Conservation (phyloP, 2,329 filamentous ascomycete genomes). For the Penicillium paneum region DNA sequence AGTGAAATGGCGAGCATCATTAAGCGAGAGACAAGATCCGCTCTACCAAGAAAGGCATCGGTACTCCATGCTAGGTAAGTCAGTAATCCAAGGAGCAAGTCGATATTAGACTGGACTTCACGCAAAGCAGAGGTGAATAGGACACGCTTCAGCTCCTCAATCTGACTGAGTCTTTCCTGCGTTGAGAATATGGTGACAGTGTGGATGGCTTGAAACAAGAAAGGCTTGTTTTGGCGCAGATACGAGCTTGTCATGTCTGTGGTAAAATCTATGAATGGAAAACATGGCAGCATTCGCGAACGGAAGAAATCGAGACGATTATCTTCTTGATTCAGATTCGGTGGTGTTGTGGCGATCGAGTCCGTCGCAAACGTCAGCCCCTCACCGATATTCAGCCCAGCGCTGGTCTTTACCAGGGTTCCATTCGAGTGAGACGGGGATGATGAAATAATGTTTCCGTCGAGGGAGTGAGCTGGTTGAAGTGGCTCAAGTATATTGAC, state of each 20-base stretch:
- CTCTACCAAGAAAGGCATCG: conserved; percentile 33
- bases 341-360: background rate
- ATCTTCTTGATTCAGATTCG: conserved; percentile 15
- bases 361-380: background rate
- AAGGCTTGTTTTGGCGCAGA: conserved; percentile 33
- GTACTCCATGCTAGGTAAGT: conserved; percentile 41
- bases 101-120: conserved; percentile 32
- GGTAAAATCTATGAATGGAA: conserved; percentile 36
- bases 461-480: background rate
- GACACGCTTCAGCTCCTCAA: conserved; percentile 31
- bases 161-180: conserved; percentile 24
- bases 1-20: conserved; percentile 41
- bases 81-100: conserved; percentile 38
- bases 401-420: background rate
- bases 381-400: background rate
- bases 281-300: conserved; percentile 34
- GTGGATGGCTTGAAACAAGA: conserved; percentile 38
- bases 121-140: conserved; percentile 31
- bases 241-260: conserved; percentile 28
- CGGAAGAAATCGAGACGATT: conserved; percentile 30
- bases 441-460: conserved; percentile 6
- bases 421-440: background rate
- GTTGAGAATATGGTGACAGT: conserved; percentile 34
- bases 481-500: background rate
- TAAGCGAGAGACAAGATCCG: conserved; percentile 34